These are phyloP conservation scores for Paecilomyces variotii DNA, from an alignment of 2,329 filamentous ascomycete species.

Conservation along the genomic window DNA sequence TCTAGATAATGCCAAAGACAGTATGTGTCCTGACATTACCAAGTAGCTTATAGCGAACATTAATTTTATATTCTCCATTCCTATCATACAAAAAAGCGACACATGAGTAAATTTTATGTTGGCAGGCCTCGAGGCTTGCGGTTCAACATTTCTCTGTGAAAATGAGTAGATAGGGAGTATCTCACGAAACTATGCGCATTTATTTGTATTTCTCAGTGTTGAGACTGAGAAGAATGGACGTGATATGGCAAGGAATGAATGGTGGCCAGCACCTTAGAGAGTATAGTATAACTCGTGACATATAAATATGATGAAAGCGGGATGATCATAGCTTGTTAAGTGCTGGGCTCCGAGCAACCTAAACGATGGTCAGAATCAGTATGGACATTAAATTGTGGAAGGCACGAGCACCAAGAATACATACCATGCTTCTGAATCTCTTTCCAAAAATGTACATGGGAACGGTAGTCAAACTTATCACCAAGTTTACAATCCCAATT, in stretches of 20 bases:
- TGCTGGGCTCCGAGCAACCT: not conserved
- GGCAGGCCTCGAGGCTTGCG: too few species aligned
- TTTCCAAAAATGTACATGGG: slow-evolving; percentile 23
- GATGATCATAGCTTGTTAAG: not conserved
- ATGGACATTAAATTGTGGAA: not conserved
- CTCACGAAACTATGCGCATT: too few species aligned
- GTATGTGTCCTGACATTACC: too few species aligned
- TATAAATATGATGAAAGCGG: not conserved
- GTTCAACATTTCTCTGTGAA: too few species aligned
- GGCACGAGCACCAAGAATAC: slow-evolving; percentile 1
- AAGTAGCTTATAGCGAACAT: too few species aligned
- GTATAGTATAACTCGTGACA: not conserved
- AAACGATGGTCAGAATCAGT: not conserved
- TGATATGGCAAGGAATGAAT: not conserved
- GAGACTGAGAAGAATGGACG: too few species aligned
- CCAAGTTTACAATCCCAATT: slow-evolving; percentile 5
- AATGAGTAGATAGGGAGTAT: too few species aligned
- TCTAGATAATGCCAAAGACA: too few species aligned
- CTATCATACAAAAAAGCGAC: too few species aligned
- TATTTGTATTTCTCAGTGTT: too few species aligned
- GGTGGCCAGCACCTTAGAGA: not conserved
- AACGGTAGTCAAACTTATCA: slow-evolving; percentile 11
- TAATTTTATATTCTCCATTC: too few species aligned
- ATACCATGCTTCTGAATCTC: slow-evolving; percentile 22
- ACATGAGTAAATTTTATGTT: too few species aligned